A percentile compares a stretch with the other conserved stretches of the same genome.
phyloP scores from a whole-genome alignment of 2,329 filamentous ascomycete species.

The Fusarium tupiense region DNA sequence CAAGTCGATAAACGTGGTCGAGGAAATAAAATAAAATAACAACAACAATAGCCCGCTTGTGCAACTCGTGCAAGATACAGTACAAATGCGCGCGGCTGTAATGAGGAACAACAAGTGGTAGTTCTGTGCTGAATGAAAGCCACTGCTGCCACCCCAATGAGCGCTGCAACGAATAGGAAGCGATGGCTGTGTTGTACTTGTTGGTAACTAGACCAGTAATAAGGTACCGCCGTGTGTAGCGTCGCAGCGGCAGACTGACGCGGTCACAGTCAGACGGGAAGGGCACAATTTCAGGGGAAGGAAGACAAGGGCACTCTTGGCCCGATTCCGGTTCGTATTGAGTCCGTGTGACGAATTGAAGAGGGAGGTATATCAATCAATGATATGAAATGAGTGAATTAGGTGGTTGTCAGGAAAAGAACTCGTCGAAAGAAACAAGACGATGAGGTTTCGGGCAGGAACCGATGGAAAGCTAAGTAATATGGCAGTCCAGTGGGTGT shows the following conservation, averaged over 20 bases:
- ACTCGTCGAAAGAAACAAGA: neutral
- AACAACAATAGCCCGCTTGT: conserved; percentile 8
- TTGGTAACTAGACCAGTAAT: conserved; percentile 28
- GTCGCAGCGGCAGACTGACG: conserved; percentile 27
- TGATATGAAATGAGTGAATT: conserved; percentile 1
- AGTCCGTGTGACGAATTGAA: conserved; percentile 3
- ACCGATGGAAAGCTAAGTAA: neutral
- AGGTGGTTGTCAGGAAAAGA: neutral
- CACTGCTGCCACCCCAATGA: conserved; percentile 4
- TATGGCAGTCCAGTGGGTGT: neutral
- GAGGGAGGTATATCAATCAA: conserved; percentile 19
- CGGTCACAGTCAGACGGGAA: conserved; percentile 32
- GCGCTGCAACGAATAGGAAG: conserved; percentile 10
- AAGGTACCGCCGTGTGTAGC: conserved; percentile 12
- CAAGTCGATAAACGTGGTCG: neutral
- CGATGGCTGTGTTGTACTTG: neutral
- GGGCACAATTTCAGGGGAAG: conserved; percentile 27
- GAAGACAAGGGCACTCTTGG: conserved; percentile 29
- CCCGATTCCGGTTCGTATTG: conserved; percentile 5
- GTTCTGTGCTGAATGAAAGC: conserved; percentile 9
- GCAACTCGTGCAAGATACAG: conserved; percentile 5
- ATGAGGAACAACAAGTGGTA: conserved; percentile 23
- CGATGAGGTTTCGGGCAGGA: conserved; percentile 5
- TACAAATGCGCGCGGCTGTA: conserved; percentile 29
- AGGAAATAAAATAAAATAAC: neutral